These are phyloP conservation scores for Candida tammaniensis DNA, from an alignment of 805 yeast genomes.

Conservation along the genomic window DNA sequence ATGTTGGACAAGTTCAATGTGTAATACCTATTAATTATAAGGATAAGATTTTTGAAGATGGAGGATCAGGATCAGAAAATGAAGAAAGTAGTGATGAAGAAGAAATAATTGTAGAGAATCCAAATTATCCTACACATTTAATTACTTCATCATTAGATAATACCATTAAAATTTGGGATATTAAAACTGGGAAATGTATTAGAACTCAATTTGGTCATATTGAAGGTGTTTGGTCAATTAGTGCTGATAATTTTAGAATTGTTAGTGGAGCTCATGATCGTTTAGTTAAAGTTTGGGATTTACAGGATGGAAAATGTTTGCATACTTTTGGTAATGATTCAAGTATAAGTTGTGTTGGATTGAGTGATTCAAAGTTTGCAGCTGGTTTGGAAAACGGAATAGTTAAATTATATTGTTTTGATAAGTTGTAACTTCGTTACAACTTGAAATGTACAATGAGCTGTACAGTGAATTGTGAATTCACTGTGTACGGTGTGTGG, in stretches of 20 bases:
- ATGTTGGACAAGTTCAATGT: constrained; percentile 90
- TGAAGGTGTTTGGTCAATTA: constrained; percentile 97
- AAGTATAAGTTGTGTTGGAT: constrained; percentile 64
- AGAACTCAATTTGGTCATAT: constrained; percentile 97
- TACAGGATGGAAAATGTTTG: constrained; percentile 90
- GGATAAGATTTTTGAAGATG: constrained; percentile 52
- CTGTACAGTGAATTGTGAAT: too few species aligned
- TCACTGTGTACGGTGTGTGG: too few species aligned
- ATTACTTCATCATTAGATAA: constrained; percentile 87
- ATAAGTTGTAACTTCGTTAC: too few species aligned
- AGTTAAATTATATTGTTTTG: constrained; percentile 83
- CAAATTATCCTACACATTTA: constrained; percentile 70
- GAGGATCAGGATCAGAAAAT: constrained; percentile 34
- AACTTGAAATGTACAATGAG: too few species aligned
- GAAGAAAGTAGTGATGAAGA: constrained; percentile 8
- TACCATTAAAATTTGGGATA: constrained; percentile 91
- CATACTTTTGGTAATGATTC: constrained; percentile 82
- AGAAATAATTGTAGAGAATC: constrained; percentile 14
- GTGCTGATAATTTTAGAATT: constrained; percentile 92
- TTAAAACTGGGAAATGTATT: constrained; percentile 79
- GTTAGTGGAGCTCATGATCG: constrained; percentile 95
- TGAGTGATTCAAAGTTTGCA: constrained; percentile 86
- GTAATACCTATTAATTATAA: constrained; percentile 81
- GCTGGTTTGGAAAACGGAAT: constrained; percentile 88
- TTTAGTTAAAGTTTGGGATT: constrained; percentile 89